Conservation (phyloP, 2,329 filamentous ascomycete genomes). For the Fusarium sp. region DNA sequence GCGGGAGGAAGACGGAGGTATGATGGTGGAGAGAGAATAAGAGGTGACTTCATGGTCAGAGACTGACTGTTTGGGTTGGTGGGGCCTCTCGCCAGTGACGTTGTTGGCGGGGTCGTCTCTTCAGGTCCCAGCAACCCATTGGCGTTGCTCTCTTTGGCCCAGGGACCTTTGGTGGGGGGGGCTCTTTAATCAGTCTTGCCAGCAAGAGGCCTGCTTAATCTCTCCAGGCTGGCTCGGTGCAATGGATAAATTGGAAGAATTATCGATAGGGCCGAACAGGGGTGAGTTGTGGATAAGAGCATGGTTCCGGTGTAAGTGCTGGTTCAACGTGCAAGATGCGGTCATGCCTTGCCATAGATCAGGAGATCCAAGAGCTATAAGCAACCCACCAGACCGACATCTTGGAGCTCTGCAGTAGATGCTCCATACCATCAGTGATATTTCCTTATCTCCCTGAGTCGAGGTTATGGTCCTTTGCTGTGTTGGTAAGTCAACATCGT, state of each 20-base stretch:
- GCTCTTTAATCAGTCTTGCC: conserved; percentile 1
- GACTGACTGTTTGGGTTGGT: conserved; percentile 19
- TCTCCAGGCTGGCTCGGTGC: background rate
- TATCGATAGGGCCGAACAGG: background rate
- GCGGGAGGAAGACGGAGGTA: conserved; percentile 17
- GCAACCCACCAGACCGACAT: background rate
- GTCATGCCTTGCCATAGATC: background rate
- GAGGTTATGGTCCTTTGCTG: background rate
- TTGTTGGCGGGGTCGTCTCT: conserved; percentile 36
- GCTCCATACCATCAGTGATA: background rate
- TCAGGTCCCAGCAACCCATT: conserved; percentile 6
- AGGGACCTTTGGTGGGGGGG: conserved; percentile 6
- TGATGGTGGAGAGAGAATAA: conserved; percentile 36
- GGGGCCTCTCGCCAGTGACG: conserved; percentile 40
- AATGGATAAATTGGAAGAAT: background rate
- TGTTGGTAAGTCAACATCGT: background rate
- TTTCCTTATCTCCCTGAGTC: background rate
- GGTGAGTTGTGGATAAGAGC: background rate
- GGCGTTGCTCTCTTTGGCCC: conserved; percentile 1
- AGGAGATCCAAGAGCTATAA: background rate
- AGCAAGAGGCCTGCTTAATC: conserved; percentile 14
- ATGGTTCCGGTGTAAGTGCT: background rate
- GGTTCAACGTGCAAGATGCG: background rate
- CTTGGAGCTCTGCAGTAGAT: background rate
- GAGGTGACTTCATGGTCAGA: conserved; percentile 17